phyloP scores from a whole-genome alignment of 768 basidiomycete genomes.

The Auriscalpium microsporum region DNA sequence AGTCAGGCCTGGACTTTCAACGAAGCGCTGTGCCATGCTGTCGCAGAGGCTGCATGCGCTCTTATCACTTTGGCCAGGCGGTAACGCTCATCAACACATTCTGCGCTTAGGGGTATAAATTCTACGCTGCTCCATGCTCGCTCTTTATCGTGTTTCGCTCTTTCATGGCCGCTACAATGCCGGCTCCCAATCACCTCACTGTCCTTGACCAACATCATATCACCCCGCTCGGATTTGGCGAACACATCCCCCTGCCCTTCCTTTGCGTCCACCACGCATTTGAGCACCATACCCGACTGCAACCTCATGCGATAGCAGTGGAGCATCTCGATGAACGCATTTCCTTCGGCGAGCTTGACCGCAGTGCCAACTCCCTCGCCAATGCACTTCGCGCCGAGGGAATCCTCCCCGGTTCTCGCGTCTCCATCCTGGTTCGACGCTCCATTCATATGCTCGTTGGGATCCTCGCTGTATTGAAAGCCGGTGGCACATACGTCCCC shows the following conservation, averaged over 20 bases:
- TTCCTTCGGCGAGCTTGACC: constrained; percentile 43
- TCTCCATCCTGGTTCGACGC: constrained; percentile 47
- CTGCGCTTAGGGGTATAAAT: background rate
- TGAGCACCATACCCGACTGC: constrained; percentile 32
- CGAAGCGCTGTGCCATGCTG: no score
- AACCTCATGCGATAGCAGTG: constrained; percentile 39
- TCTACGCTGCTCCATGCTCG: background rate
- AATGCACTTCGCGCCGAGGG: constrained; percentile 33
- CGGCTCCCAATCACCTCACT: constrained; percentile 26
- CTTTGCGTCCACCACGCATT: constrained; percentile 50
- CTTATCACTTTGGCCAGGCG: no score
- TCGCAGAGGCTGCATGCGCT: no score
- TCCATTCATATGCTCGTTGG: constrained; percentile 45
- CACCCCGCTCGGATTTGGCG: constrained; percentile 36
- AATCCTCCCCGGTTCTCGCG: constrained; percentile 39
- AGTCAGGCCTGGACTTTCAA: no score
- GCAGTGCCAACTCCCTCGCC: constrained; percentile 39
- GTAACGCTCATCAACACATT: no score
- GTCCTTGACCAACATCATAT: constrained; percentile 29
- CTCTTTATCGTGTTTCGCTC: background rate
- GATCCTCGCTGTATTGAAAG: constrained; percentile 47
- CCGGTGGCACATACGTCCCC: constrained; percentile 52
- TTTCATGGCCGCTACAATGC: constrained; percentile 10
- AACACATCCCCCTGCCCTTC: constrained; percentile 31
- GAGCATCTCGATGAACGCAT: constrained; percentile 40